Conservation (phyloP, 164 flowering plant genomes). For the Stephania japonica region DNA sequence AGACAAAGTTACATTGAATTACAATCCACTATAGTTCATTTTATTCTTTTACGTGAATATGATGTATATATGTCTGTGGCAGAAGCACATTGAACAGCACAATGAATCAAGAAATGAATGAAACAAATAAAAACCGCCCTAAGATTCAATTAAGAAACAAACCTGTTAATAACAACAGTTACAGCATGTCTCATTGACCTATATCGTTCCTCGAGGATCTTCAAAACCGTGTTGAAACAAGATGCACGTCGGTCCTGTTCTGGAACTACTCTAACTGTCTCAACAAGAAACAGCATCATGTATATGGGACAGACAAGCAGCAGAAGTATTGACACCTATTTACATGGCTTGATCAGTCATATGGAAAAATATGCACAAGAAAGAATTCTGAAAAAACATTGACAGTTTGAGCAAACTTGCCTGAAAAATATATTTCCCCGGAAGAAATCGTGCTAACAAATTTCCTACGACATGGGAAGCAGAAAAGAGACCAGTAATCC, state of each 20-base stretch:
- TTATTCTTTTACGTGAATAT: no score
- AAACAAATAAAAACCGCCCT: background rate
- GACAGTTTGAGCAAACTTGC: conserved; percentile 25
- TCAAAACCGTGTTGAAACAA: conserved; percentile 22
- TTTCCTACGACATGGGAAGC: conserved; percentile 83
- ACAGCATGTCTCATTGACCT: conserved; percentile 60
- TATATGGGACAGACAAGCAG: conserved; percentile 56
- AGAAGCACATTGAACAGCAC: background rate
- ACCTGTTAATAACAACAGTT: conserved; percentile 49
- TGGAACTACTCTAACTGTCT: conserved; percentile 43
- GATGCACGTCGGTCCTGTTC: conserved; percentile 27
- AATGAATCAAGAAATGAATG: background rate
- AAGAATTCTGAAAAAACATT: background rate
- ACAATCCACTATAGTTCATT: background rate
- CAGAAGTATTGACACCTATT: conserved; percentile 71
- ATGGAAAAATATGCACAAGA: background rate
- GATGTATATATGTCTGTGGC: background rate
- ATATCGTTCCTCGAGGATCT: conserved; percentile 36
- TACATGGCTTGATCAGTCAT: conserved; percentile 9
- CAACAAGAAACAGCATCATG: conserved; percentile 57
- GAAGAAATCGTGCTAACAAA: conserved; percentile 74
- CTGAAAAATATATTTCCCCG: conserved; percentile 60
- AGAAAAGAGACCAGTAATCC: conserved; percentile 78
- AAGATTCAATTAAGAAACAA: background rate
- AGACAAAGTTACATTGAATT: background rate